phyloP scores from a whole-genome alignment of 495 filamentous ascomycete species.

The Aspergillus nidulans region DNA sequence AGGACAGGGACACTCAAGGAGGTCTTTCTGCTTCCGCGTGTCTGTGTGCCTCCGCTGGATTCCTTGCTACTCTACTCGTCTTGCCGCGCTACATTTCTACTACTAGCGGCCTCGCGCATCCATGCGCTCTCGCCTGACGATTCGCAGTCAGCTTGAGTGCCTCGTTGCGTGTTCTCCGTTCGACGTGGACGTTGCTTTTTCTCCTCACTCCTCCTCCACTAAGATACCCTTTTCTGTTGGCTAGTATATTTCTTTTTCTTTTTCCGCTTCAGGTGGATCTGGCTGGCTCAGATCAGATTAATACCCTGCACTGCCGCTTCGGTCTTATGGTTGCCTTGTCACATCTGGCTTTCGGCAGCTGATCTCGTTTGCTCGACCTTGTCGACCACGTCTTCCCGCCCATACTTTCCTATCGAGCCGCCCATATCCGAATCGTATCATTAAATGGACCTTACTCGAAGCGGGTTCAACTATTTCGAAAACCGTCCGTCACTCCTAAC shows the following conservation, averaged over 20 bases:
- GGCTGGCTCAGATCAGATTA: constrained; percentile 18
- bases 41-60: constrained; percentile 9
- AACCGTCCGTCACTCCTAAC: constrained; percentile 6
- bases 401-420: not conserved
- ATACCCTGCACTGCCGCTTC: constrained; percentile 7
- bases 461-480: not conserved
- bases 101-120: constrained; percentile 7
- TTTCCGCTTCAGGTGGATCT: constrained; percentile 18
- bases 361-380: not conserved
- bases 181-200: constrained; percentile 9
- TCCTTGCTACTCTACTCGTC: not conserved
- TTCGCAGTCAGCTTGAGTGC: constrained; percentile 13
- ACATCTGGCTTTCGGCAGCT: not conserved
- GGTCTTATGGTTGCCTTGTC: too few species aligned
- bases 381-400: not conserved
- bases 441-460: constrained; percentile 25
- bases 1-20: constrained; percentile 13
- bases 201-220: constrained; percentile 7
- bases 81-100: not conserved
- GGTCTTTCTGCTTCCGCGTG: constrained; percentile 14
- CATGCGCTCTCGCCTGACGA: constrained; percentile 10
- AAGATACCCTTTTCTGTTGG: constrained; percentile 19
- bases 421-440: constrained; percentile 1
- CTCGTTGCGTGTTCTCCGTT: constrained; percentile 5
- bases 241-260: constrained; percentile 17